Evolutionary conservation across 164 flowering plant species (phyloP).

Genomic region (Dillenia turbinata): DNA sequence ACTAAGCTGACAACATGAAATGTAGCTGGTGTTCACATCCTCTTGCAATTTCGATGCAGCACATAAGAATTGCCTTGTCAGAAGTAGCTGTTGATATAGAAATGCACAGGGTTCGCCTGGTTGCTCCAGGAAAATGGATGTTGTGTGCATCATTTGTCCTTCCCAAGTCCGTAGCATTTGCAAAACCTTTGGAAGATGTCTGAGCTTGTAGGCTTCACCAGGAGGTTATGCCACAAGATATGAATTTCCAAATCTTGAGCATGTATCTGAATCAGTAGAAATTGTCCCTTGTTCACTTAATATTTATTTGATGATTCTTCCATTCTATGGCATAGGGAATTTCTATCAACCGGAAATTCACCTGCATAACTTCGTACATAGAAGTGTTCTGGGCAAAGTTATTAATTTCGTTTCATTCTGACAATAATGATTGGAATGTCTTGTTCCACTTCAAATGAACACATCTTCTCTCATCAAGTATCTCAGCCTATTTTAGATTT

Average conservation of each 20-base stretch:
- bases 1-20: no score
- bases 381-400: no score
- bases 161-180: constrained; percentile 63
- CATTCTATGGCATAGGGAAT: background rate
- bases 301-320: background rate
- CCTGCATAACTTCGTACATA: no score
- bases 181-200: constrained; percentile 8
- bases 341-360: background rate
- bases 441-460: no score
- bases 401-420: no score
- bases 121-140: constrained; percentile 98
- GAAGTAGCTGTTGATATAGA: constrained; percentile 67
- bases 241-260: constrained; percentile 2
- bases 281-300: background rate
- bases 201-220: background rate
- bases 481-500: no score
- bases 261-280: background rate
- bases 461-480: no score
- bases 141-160: constrained; percentile 83
- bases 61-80: constrained; percentile 61
- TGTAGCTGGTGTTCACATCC: no score
- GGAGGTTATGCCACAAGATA: background rate
- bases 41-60: constrained; percentile 31
- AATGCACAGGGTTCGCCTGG: constrained; percentile 79
- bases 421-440: no score